These are phyloP conservation scores for Mycena sanguinolenta DNA, from an alignment of 768 basidiomycete genomes.

Conservation along the genomic window DNA sequence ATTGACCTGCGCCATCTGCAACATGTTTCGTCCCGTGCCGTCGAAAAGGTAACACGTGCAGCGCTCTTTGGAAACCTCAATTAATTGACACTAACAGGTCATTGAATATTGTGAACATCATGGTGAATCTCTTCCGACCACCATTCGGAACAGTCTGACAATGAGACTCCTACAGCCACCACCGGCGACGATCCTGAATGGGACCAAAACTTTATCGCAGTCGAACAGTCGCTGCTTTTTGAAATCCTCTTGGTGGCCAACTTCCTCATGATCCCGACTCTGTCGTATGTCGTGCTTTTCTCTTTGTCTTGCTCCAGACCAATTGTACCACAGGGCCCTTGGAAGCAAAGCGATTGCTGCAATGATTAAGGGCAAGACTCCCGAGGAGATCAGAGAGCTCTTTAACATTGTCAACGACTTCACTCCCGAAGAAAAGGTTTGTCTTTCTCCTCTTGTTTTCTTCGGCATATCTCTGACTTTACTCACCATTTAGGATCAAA, in stretches of 20 bases:
- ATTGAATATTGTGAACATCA: constrained; percentile 99
- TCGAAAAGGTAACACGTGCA: too few species aligned
- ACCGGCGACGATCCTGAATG: constrained; percentile 99
- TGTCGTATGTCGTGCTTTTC: constrained; percentile 82
- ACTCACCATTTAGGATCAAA: constrained; percentile 82
- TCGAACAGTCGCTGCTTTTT: constrained; percentile 99
- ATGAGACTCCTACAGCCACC: constrained; percentile 96
- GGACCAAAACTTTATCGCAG: constrained; percentile 98
- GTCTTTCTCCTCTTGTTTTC: constrained; percentile 36
- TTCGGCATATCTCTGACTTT: constrained; percentile 17
- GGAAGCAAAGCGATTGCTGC: constrained; percentile 99
- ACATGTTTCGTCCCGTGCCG: too few species aligned
- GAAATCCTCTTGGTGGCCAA: constrained; percentile 99
- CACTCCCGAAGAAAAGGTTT: constrained; percentile 98
- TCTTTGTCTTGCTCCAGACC: constrained; percentile 15
- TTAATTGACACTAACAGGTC: constrained; percentile 68
- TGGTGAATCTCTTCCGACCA: constrained; percentile 92
- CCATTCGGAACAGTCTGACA: constrained; percentile 83
- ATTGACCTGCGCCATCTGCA: too few species aligned
- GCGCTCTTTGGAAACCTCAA: too few species aligned
- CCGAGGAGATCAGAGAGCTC: constrained; percentile 98
- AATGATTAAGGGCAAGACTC: constrained; percentile 99
- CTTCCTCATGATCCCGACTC: constrained; percentile 99
- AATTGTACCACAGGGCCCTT: constrained; percentile 76
- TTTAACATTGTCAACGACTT: constrained; percentile 99